phyloP scores from a whole-genome alignment of 805 yeast species.

The Candida corydali region DNA sequence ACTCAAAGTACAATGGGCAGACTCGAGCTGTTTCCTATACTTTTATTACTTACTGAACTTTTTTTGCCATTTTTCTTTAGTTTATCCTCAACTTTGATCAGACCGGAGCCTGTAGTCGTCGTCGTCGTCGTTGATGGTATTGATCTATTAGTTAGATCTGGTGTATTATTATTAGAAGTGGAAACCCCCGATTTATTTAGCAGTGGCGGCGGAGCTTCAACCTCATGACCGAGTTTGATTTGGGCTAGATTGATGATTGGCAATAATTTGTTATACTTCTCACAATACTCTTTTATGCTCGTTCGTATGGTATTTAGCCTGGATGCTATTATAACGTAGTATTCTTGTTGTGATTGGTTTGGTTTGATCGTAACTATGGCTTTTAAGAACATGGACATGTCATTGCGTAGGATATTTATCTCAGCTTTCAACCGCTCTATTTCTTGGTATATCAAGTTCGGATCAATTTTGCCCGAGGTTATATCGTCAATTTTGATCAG shows the following conservation, averaged over 20 bases:
- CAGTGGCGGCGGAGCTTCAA: constrained; percentile 35
- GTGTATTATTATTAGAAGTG: constrained; percentile 5
- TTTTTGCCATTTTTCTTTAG: constrained; percentile 1
- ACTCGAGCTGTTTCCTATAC: constrained; percentile 1
- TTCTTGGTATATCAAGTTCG: constrained; percentile 40
- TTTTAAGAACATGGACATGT: constrained; percentile 34
- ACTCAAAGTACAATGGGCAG: constrained; percentile 5
- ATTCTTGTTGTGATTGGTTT: constrained; percentile 32
- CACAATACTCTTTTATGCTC: constrained; percentile 40
- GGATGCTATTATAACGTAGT: constrained; percentile 32
- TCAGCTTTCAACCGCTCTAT: constrained; percentile 40
- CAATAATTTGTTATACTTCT: constrained; percentile 40
- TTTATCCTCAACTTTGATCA: not conserved
- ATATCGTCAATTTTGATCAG: constrained; percentile 40
- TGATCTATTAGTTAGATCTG: constrained; percentile 4
- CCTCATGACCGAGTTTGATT: constrained; percentile 47
- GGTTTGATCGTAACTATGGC: constrained; percentile 32
- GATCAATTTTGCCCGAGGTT: constrained; percentile 38
- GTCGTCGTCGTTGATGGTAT: constrained; percentile 2
- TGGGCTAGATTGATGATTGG: constrained; percentile 51
- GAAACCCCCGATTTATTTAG: constrained; percentile 2
- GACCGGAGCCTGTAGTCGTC: too few relatives aligned
- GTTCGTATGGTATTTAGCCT: constrained; percentile 33
- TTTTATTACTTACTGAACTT: constrained; percentile 3
- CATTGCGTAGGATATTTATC: constrained; percentile 37